These are phyloP conservation scores for Blastocystis sp. DNA, from an alignment of 352 stramenopile genomes.

Conservation along the genomic window DNA sequence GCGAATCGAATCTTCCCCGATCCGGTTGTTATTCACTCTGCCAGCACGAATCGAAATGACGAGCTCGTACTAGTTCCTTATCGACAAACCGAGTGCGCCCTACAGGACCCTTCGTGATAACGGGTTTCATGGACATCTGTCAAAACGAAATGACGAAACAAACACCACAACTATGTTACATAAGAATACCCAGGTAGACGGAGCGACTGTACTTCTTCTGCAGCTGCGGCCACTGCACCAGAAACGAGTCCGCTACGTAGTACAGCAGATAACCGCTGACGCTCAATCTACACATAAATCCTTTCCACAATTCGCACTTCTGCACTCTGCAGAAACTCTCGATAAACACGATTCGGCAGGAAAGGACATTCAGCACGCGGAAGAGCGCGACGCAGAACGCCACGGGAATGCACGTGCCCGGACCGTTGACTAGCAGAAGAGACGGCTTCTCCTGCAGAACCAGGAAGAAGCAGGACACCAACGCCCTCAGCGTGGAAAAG, in stretches of 20 bases:
- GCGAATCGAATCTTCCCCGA: conserved; percentile 24
- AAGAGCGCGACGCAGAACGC: conserved; percentile 84
- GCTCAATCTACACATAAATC: conserved; percentile 80
- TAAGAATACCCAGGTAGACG: conserved; percentile 81
- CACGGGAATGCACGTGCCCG: conserved; percentile 89
- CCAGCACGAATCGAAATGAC: conserved; percentile 37
- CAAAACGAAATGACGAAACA: conserved; percentile 32
- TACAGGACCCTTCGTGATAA: background rate
- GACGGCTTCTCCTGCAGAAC: conserved; percentile 83
- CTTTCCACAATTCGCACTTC: conserved; percentile 77
- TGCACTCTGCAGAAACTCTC: conserved; percentile 91
- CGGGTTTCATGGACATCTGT: background rate
- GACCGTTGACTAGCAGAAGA: conserved; percentile 90
- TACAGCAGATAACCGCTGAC: conserved; percentile 90
- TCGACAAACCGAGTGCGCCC: background rate
- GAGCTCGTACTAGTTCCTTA: conserved; percentile 31
- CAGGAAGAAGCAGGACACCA: conserved; percentile 81
- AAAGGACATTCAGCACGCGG: conserved; percentile 81
- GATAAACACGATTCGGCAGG: conserved; percentile 88
- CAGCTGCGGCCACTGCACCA: conserved; percentile 90
- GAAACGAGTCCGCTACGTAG: conserved; percentile 88
- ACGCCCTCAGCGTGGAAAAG: conserved; percentile 84
- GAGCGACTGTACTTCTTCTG: conserved; percentile 83
- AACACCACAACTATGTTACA: conserved; percentile 14
- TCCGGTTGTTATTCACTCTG: conserved; percentile 9